phyloP scores from a whole-genome alignment of 1,284 basidiomycete species.

The Trametes pubescens region DNA sequence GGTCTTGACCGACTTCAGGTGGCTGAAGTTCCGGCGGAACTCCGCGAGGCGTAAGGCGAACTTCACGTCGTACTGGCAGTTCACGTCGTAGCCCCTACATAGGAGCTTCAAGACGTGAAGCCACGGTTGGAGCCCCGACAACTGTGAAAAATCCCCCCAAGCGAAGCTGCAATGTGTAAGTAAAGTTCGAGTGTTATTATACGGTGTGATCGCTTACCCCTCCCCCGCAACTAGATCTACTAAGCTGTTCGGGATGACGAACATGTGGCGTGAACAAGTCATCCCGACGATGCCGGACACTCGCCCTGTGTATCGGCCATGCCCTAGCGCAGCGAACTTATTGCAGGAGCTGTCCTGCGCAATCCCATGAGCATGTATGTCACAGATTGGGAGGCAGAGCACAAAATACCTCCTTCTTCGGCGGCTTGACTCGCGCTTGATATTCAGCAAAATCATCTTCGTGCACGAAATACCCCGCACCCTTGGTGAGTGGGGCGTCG shows the following conservation, averaged over 20 bases:
- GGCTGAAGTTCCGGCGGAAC: background rate
- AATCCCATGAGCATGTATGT: too few relatives aligned
- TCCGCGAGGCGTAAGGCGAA: background rate
- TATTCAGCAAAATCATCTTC: conserved; percentile 17
- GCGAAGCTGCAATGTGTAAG: conserved; percentile 3
- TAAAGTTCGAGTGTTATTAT: too few relatives aligned
- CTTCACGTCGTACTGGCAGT: conserved; percentile 17
- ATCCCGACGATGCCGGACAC: conserved; percentile 10
- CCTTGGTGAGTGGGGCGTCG: conserved; percentile 18
- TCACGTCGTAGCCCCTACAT: conserved; percentile 14
- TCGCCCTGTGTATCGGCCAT: conserved; percentile 7
- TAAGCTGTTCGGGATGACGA: background rate
- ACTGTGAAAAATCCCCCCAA: background rate
- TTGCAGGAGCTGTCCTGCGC: conserved; percentile 8
- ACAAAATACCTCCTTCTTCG: conserved; percentile 2
- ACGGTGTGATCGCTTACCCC: background rate
- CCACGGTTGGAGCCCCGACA: conserved; percentile 1
- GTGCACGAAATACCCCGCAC: conserved; percentile 13
- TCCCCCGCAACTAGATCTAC: conserved; percentile 10
- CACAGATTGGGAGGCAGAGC: background rate
- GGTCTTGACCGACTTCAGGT: background rate
- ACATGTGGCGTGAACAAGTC: conserved; percentile 16
- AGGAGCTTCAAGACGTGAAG: background rate
- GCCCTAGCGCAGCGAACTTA: conserved; percentile 17
- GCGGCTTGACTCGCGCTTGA: background rate